phyloP scores from a whole-genome alignment of 345 rosid genomes.

The Eucalyptus tenuipes region DNA sequence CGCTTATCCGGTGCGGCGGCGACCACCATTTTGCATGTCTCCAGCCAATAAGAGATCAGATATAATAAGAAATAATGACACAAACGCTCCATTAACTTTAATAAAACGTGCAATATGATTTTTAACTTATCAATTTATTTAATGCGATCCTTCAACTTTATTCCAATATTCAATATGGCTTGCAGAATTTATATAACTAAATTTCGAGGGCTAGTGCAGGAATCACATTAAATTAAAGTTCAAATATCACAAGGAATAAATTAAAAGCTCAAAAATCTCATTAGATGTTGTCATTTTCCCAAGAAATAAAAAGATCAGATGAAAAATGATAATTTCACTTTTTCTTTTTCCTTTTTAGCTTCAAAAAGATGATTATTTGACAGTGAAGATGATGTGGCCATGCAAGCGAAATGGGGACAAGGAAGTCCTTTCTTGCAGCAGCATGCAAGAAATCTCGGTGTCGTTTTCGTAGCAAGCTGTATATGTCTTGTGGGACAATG shows the following conservation, averaged over 20 bases:
- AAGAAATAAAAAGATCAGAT: background rate
- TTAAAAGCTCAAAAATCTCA: fast-evolving
- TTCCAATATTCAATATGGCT: fast-evolving
- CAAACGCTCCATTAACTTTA: fast-evolving
- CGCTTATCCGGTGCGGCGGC: background rate
- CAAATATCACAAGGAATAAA: no score
- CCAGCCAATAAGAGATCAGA: background rate
- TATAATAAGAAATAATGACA: background rate
- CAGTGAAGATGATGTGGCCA: background rate
- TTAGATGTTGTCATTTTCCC: fast-evolving
- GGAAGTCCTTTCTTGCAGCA: background rate
- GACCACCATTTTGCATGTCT: background rate
- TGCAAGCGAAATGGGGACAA: background rate
- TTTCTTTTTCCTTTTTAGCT: background rate
- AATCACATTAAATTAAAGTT: no score
- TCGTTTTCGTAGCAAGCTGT: background rate
- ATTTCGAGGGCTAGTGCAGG: fast-evolving
- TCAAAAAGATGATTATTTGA: background rate
- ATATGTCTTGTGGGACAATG: background rate
- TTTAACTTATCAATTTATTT: fast-evolving
- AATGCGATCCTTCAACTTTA: fast-evolving
- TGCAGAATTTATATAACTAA: no score
- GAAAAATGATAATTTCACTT: background rate
- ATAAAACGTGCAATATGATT: fast-evolving
- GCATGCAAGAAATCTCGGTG: background rate